These are phyloP conservation scores for Aspergillus sergii DNA, from an alignment of 2,329 filamentous ascomycete species.

Conservation along the genomic window DNA sequence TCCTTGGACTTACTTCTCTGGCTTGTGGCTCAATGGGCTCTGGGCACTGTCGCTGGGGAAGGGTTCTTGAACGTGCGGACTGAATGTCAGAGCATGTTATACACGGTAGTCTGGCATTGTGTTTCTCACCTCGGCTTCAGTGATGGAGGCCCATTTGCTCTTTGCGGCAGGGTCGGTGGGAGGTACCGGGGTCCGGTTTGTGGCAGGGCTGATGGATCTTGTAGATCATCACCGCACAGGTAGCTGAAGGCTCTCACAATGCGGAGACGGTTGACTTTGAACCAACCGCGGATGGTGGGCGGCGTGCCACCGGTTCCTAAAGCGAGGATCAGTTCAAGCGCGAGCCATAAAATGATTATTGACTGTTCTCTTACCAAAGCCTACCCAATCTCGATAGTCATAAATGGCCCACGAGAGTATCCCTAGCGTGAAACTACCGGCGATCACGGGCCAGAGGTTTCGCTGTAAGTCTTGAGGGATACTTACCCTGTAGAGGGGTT, in stretches of 20 bases:
- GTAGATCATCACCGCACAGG: background rate
- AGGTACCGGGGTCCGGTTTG: background rate
- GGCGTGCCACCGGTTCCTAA: background rate
- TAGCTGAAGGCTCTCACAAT: background rate
- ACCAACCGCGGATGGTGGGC: background rate
- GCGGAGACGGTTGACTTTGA: background rate
- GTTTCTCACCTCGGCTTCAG: background rate
- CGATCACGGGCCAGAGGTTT: background rate
- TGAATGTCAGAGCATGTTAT: background rate
- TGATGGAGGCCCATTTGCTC: background rate
- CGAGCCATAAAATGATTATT: background rate
- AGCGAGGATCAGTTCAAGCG: background rate
- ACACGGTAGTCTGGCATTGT: too few relatives aligned
- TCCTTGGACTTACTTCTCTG: too few relatives aligned
- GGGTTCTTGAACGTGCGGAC: background rate
- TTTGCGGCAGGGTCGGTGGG: background rate
- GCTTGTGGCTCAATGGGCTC: too few relatives aligned
- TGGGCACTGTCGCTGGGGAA: background rate
- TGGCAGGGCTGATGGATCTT: background rate
- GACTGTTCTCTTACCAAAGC: background rate
- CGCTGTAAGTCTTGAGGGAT: background rate
- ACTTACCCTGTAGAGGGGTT: background rate
- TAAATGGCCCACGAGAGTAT: background rate
- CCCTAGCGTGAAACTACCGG: too few relatives aligned
- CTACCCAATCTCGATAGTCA: background rate